Conservation (phyloP, 2,329 filamentous ascomycete species). For the Teratosphaeriaceae sp. region DNA sequence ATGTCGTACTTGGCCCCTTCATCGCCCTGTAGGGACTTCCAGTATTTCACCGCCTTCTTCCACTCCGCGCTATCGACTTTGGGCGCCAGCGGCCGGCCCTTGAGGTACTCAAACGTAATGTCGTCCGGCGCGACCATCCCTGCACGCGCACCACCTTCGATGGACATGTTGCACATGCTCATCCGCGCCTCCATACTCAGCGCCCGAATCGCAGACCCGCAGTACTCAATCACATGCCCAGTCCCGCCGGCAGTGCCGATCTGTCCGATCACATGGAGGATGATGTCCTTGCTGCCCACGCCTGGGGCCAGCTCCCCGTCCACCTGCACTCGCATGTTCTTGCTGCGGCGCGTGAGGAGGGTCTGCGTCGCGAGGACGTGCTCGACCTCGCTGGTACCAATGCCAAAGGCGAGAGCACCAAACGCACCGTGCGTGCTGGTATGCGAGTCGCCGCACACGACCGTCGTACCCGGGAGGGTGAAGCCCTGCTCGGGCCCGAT, state of each 20-base stretch:
- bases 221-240: slow-evolving; percentile 94
- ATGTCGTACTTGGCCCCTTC: slow-evolving; percentile 80
- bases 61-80: slow-evolving; percentile 78
- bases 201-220: slow-evolving; percentile 81
- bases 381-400: slow-evolving; percentile 97
- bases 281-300: slow-evolving; percentile 92
- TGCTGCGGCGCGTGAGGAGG: slow-evolving; percentile 87
- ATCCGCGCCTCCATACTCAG: slow-evolving; percentile 96
- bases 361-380: slow-evolving; percentile 97
- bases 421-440: slow-evolving; percentile 98
- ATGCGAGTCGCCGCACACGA: slow-evolving; percentile 96
- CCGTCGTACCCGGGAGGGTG: slow-evolving; percentile 91
- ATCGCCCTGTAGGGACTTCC: slow-evolving; percentile 80
- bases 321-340: slow-evolving; percentile 97
- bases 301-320: slow-evolving; percentile 84
- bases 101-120: slow-evolving; percentile 90
- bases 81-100: slow-evolving; percentile 81
- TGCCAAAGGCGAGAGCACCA: slow-evolving; percentile 89
- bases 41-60: slow-evolving; percentile 82
- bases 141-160: slow-evolving; percentile 89
- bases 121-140: slow-evolving; percentile 97
- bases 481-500: slow-evolving; percentile 98
- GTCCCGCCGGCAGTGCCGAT: slow-evolving; percentile 95
- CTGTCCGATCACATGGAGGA: slow-evolving; percentile 84
- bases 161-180: slow-evolving; percentile 99